Base-by-base conservation (phyloP, 306 rosid species). In the Begonia masoniana region DNA sequence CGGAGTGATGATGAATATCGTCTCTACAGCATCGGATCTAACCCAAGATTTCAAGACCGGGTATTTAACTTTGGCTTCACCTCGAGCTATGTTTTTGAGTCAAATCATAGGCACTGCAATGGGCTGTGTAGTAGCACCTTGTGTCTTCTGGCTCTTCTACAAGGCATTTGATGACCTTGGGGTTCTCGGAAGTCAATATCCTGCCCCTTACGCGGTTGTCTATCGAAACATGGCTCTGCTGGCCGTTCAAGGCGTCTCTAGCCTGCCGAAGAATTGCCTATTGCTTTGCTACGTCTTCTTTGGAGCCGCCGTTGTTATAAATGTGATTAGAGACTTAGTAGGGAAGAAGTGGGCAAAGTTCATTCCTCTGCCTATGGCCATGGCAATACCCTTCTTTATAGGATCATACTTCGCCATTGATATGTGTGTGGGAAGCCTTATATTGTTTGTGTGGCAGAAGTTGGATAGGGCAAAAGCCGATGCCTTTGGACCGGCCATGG, bases 1-100 rank as follows among this genome's bases (percentile, higher is more conserved):
- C 26, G 80, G 80, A 15, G 80, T 75, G 36, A 70, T 75, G 80
- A 75, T 75, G 80, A 75, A 75, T 56, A 75, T 75, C 5, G 80
- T 75, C 58, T 51, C 80, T 4, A 75, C 76, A 41, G 76, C 80
- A 50, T 75, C 80, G 15, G 80, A 75, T 35, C 26, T 75, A 45
- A 70, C 56, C 16, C 80, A 75, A 42, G 80, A 75, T 66, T 75
- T 75, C 70, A 75, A 75, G 62, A 75, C 80, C 5, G 80, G 80
- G 51, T 75, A 66, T 57, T 64, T 75, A 42, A 75, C 80, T 8
- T 39, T 75, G 51, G 73, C 80, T 50, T 75, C 80, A 0, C 80
- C 80, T 0, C 70, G 65, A 14, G 62, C 80, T 52, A 75, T 75
- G 80, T 75, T 75, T 60, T 70, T 75, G 62, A 75, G 80, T 70